phyloP scores from a whole-genome alignment of 2,329 filamentous ascomycete species.

The Intubia oerlemansii region DNA sequence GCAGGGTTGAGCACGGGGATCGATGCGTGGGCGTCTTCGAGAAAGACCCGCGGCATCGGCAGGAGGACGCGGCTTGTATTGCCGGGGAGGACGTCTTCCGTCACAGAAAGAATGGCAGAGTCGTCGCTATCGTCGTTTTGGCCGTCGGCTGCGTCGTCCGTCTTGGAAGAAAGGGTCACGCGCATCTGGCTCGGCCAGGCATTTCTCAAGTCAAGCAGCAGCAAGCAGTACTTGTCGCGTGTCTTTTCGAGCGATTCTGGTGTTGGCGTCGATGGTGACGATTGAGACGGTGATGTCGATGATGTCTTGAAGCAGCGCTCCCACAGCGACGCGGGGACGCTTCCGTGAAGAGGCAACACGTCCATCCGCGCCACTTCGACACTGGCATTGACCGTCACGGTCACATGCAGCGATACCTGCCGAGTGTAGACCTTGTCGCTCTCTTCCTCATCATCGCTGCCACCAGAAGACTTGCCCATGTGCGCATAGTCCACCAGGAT shows the following conservation, averaged over 20 bases:
- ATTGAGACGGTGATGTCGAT: no score
- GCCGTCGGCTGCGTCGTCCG: constrained; percentile 12
- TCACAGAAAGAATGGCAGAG: constrained; percentile 15
- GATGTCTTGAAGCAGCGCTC: constrained; percentile 8
- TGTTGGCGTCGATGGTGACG: no score
- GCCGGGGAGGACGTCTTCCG: constrained; percentile 40
- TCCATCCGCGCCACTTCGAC: constrained; percentile 67
- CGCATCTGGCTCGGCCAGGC: constrained; percentile 67
- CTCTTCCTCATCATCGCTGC: constrained; percentile 42
- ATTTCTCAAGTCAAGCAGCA: constrained; percentile 72
- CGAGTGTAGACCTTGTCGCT: constrained; percentile 59
- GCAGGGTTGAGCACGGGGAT: constrained; percentile 66
- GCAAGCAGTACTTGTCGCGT: constrained; percentile 48
- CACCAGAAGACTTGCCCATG: constrained; percentile 48
- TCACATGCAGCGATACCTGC: constrained; percentile 60
- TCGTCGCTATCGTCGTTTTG: not conserved
- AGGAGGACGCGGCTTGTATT: constrained; percentile 56
- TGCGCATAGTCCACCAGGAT: constrained; percentile 76
- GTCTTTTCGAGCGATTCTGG: no score
- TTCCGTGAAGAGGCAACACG: constrained; percentile 48
- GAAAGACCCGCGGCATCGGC: constrained; percentile 51
- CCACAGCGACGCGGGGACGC: constrained; percentile 43
- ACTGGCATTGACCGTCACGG: constrained; percentile 80
- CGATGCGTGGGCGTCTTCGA: constrained; percentile 54
- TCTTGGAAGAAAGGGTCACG: constrained; percentile 28